Evolutionary conservation across 192 early-diverging fungal genomes (phyloP), one percentile per base, ranked within the genome.

Genomic region (Coemansia sp.): DNA sequence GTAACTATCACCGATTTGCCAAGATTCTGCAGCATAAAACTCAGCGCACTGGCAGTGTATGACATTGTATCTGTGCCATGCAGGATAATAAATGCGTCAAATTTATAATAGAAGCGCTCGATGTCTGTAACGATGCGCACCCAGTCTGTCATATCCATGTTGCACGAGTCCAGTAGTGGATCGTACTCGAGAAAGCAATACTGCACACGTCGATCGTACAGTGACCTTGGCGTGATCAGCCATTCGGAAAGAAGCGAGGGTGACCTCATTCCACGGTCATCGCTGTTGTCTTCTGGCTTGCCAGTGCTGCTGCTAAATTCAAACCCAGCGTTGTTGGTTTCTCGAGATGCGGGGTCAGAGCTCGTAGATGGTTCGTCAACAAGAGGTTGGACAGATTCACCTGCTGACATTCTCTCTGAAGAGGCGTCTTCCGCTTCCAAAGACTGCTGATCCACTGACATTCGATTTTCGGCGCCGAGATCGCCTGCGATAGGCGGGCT

Each of bases 1-100:
- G 94, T 99, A 58, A 99, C 73, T 65, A 99, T 97, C 27, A 99
- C 95, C 18, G 96, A 91, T 71, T 99, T 99, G 24, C 97, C 97
- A 30, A 99, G 83, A 64, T 94, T 90, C 69, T 99, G 95, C 38
- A 99, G 82, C 89, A 99, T 91, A 72, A 99, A 99, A 62, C 90
- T 93, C 52, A 99, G 84, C 0, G 89, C 92, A 67, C 88, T 87
- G 5, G 92, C 92, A 1, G 92, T 93, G 66, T 91, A 94, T 0
- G 91, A 84, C 92, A 94, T 94, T 1, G 92, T 94, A 75, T 94
- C 92, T 0, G 93, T 94, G 27, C 92, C 92, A 57, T 99, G 97
- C 24, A 99, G 79, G 23, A 99, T 91, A 59, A 99, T 90, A 68
- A 99, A 99, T 0, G 95, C 92, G 63, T 99, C 97, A 62, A 88